Evolutionary conservation across 805 yeast genomes (phyloP), one percentile per base, ranked within the genome.

Genomic region (Sugiyamaella boreocaroliniensis): DNA sequence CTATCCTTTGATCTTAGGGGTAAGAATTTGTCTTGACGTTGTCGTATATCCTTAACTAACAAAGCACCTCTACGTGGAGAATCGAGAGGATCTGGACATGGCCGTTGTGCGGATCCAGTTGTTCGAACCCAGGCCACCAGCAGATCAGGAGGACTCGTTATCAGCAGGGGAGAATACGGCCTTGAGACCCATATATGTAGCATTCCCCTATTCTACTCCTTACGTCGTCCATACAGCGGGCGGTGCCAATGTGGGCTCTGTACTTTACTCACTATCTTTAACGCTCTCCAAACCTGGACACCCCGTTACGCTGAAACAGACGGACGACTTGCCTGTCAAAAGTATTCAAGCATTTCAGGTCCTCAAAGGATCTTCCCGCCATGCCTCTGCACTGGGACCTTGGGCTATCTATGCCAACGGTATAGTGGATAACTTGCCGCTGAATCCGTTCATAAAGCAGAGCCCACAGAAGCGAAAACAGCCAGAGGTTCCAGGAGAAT

Each of bases 391-490:
- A 9, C 62, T 83, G 51, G 95, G 92, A 0, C 73, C 79, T 7
- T 87, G 95, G 95, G 78, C 83, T 0, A 53, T 59, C 7, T 87
- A 85, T 64, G 92, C 95, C 0, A 81, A 82, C 58, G 81, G 81
- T 0, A 69, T 73, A 0, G 79, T 81, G 6, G 95, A 87, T 65
- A 72, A 77, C 2, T 76, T 82, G 0, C 90, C 95, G 0, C 69
- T 86, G 40, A 78, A 75, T 34, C 51, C 48, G 5, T 48, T 42
- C 37, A 16, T 45, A 12, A 9, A 15, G 16, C 20, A 15, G 26
- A 14, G 22, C 19, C 44, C 44, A 11, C 44, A 29, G 0, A 68
- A 67, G 8, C 59, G 63, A 2, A 48, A 37, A 37, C 57, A 10
- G 40, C 60, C 37, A 4, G 37, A 32, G 4, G 37, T 4, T 11